phyloP scores from a whole-genome alignment of 164 flowering plant species.

The Stephania cephalantha region DNA sequence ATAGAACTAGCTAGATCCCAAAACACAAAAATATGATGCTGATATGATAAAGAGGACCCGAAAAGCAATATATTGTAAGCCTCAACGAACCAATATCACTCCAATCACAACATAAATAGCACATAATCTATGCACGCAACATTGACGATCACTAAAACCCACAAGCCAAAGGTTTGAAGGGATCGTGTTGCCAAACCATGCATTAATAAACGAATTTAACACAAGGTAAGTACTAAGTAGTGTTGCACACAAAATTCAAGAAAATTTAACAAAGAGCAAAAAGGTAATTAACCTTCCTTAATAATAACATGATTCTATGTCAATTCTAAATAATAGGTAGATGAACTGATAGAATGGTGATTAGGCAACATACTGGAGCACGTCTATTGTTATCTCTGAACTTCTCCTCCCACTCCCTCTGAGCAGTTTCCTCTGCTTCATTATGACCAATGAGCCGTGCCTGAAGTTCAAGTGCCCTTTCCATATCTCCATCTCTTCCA shows the following conservation, averaged over 20 bases:
- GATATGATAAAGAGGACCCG: background rate
- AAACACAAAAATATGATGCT: background rate
- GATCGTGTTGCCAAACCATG: background rate
- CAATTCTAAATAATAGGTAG: background rate
- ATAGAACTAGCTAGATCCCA: background rate
- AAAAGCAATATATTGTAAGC: background rate
- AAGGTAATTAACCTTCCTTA: background rate
- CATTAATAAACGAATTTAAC: background rate
- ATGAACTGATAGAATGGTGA: background rate
- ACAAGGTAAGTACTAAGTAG: background rate
- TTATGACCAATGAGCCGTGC: slow-evolving; percentile 57
- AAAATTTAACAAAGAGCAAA: background rate
- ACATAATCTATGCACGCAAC: background rate
- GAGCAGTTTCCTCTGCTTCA: slow-evolving; percentile 79
- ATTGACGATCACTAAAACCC: background rate
- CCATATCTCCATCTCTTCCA: slow-evolving; percentile 44
- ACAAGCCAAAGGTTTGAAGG: background rate
- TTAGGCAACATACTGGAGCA: slow-evolving; percentile 44
- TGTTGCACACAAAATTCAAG: background rate
- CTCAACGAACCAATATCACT: background rate
- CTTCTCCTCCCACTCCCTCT: slow-evolving; percentile 90
- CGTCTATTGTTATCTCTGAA: slow-evolving; percentile 48
- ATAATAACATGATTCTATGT: background rate
- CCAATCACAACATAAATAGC: background rate
- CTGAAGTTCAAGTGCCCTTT: slow-evolving; percentile 60